Evolutionary conservation across 2,329 filamentous ascomycete species (phyloP), one percentile per base, ranked within the genome.

Genomic region (Penicillium digitatum): DNA sequence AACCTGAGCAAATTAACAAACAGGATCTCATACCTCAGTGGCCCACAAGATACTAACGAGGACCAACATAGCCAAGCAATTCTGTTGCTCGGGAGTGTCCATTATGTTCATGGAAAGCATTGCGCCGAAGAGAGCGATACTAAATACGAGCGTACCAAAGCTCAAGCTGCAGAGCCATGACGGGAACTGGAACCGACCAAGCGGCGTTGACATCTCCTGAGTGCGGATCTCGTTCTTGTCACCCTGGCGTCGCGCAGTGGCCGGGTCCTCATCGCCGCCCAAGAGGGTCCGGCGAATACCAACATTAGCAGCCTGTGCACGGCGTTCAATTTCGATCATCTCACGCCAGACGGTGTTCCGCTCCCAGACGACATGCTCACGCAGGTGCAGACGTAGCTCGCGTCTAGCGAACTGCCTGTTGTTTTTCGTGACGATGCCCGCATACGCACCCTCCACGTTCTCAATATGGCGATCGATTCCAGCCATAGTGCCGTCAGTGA

Each of bases 311-410:
- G 94, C 95, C 74, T 97, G 93, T 1, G 90, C 90, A 69, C 95
- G 92, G 22, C 94, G 83, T 77, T 99, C 95, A 64, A 99, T 93
- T 50, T 93, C 94, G 70, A 99, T 99, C 84, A 99, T 94, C 66
- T 99, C 94, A 75, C 95, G 82, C 94, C 94, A 99, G 18, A 99
- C 94, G 0, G 94, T 99, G 70, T 99, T 99, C 54, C 94, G 84
- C 73, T 99, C 95, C 95, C 94, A 99, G 0, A 97, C 93, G 20
- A 99, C 92, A 72, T 99, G 94, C 74, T 99, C 95, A 54, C 94
- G 82, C 26, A 99, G 81, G 69, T 99, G 92, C 29, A 96, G 84
- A 51, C 94, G 84, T 54, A 99, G 79, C 69, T 97, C 94, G 63
- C 89, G 87, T 66, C 86, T 89, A 5, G 94, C 92, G 12, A 88